Percentiles rank a stretch among this genome's conserved stretches.
Evolutionary conservation across 2,329 filamentous ascomycete genomes (phyloP).

Genomic region (Didymella pinodella): DNA sequence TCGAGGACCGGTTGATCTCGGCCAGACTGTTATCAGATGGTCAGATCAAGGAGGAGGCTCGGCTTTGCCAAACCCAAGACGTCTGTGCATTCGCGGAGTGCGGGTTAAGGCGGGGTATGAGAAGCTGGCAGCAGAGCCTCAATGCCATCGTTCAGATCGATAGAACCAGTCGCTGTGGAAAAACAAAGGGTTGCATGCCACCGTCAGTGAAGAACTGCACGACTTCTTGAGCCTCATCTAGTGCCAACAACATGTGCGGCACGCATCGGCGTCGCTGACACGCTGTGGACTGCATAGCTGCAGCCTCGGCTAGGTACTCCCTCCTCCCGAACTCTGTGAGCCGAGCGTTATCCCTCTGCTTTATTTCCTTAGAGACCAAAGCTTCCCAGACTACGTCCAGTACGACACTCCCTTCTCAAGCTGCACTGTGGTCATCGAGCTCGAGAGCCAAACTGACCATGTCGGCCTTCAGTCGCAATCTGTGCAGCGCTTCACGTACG

Average conservation of each 20-base stretch:
- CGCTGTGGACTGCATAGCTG: conserved; percentile 13
- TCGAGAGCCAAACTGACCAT: conserved; percentile 51
- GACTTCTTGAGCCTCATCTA: conserved; percentile 18
- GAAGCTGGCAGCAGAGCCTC: conserved; percentile 7
- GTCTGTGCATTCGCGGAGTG: conserved; percentile 19
- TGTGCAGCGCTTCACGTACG: conserved; percentile 51
- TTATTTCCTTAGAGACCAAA: conserved; percentile 35
- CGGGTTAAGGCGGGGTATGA: conserved; percentile 22
- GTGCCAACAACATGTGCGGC: conserved; percentile 9
- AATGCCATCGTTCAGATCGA: background rate
- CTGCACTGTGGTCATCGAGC: conserved; percentile 43
- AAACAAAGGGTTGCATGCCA: background rate
- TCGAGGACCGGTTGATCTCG: background rate
- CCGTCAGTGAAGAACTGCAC: background rate
- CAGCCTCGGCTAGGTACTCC: conserved; percentile 44
- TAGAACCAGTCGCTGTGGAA: too few species aligned
- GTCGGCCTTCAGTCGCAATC: conserved; percentile 54
- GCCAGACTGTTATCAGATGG: conserved; percentile 4
- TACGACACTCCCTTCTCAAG: conserved; percentile 45
- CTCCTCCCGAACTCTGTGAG: conserved; percentile 35
- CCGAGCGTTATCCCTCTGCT: conserved; percentile 35
- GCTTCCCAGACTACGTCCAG: conserved; percentile 37
- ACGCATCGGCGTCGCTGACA: conserved; percentile 17
- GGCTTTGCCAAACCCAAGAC: conserved; percentile 7
- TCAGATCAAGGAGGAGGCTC: conserved; percentile 9